A percentile compares a stretch with the other conserved stretches of the same genome.
phyloP scores from a whole-genome alignment of 176 grass and related monocot genomes.

The Carex myosuroides region DNA sequence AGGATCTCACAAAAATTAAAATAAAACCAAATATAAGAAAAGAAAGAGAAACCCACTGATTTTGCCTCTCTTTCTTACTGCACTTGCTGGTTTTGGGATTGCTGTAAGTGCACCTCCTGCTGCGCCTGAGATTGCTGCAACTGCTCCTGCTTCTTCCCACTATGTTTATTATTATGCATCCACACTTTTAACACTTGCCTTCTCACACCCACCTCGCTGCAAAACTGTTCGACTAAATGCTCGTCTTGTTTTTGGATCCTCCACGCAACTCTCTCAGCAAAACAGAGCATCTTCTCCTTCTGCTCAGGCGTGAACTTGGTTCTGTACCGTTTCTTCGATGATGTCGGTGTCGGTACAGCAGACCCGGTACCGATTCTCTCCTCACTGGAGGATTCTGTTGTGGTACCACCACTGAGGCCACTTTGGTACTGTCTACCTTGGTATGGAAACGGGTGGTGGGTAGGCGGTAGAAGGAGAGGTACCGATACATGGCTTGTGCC shows the following conservation, averaged over 20 bases:
- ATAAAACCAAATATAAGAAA: neutral
- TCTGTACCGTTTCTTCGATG: conserved; percentile 31
- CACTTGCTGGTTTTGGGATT: conserved; percentile 12
- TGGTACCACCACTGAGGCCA: conserved; percentile 23
- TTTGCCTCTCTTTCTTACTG: conserved; percentile 14
- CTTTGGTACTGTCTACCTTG: neutral
- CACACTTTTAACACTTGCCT: conserved; percentile 53
- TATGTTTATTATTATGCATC: conserved; percentile 45
- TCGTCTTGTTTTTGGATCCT: conserved; percentile 52
- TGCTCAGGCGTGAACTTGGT: conserved; percentile 65
- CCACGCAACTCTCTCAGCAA: conserved; percentile 51
- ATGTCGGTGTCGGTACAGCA: neutral
- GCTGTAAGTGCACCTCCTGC: conserved; percentile 19
- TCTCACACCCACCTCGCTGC: conserved; percentile 37
- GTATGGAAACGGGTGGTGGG: neutral
- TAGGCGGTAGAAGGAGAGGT: conserved; percentile 21
- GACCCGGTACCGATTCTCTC: conserved; percentile 16
- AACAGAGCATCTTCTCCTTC: conserved; percentile 55
- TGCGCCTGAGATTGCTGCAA: neutral
- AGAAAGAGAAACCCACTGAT: neutral
- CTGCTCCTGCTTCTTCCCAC: conserved; percentile 28
- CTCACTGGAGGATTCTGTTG: conserved; percentile 44
- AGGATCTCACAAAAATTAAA: neutral
- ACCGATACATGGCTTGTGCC: neutral
- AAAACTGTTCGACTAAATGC: conserved; percentile 38